phyloP scores from a whole-genome alignment of 2,329 filamentous ascomycete genomes.

The Aquanectria penicillioides region DNA sequence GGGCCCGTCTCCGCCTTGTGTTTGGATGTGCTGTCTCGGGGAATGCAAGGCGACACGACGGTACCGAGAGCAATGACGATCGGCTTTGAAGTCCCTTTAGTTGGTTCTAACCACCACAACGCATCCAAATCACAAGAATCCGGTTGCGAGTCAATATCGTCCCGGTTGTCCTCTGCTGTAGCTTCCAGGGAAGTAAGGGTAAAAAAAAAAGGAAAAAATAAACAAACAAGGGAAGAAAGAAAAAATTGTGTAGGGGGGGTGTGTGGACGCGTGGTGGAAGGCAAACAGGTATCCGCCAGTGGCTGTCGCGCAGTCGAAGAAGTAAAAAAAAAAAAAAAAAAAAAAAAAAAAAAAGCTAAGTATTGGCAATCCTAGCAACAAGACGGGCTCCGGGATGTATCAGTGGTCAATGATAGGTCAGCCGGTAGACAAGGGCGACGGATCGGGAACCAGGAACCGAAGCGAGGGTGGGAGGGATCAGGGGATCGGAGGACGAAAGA shows the following conservation, averaged over 20 bases:
- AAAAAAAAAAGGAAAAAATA: too few species aligned
- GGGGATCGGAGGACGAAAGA: slow-evolving; percentile 15
- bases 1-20: slow-evolving; percentile 20
- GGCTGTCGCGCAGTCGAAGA: slow-evolving; percentile 4
- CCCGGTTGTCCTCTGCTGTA: too few species aligned
- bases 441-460: slow-evolving; percentile 25
- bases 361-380: slow-evolving; percentile 36
- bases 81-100: slow-evolving; percentile 1
- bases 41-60: slow-evolving; percentile 12
- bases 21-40: slow-evolving; percentile 15
- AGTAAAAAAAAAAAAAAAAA: not conserved
- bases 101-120: slow-evolving; percentile 5
- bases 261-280: not conserved
- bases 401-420: slow-evolving; percentile 24
- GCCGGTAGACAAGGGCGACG: slow-evolving; percentile 29
- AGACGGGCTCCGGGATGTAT: slow-evolving; percentile 20
- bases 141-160: too few species aligned
- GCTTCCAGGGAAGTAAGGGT: too few species aligned
- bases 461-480: slow-evolving; percentile 13
- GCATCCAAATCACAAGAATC: too few species aligned
- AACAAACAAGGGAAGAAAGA: too few species aligned
- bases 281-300: not conserved
- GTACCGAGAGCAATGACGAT: not conserved
- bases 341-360: slow-evolving; percentile 25
- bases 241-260: too few species aligned